Percentiles rank a stretch among this genome's conserved stretches.
These are phyloP conservation scores for Platanus orientalis DNA, from an alignment of 164 flowering plant species.

Conservation along the genomic window DNA sequence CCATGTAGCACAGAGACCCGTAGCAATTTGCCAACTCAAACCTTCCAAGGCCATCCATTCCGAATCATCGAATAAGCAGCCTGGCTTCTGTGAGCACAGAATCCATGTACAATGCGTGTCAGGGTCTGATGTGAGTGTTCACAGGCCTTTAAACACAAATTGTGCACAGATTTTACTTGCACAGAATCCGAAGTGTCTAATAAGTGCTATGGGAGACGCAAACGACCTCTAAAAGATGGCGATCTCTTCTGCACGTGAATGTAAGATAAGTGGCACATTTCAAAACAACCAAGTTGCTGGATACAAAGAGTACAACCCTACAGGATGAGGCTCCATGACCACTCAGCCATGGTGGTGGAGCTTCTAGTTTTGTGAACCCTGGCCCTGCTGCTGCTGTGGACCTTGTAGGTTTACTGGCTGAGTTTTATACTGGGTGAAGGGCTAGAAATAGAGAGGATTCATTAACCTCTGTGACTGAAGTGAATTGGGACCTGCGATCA, in stretches of 20 bases:
- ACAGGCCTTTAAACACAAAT: no score
- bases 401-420: conserved; percentile 72
- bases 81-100: no score
- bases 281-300: conserved; percentile 72
- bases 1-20: conserved; percentile 15
- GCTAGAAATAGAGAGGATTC: conserved; percentile 65
- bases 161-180: no score
- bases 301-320: conserved; percentile 67
- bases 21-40: conserved; percentile 18
- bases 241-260: conserved; percentile 15
- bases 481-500: conserved; percentile 39
- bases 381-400: no score
- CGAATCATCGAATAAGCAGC: no score
- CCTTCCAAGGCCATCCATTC: no score
- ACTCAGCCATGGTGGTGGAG: conserved; percentile 78
- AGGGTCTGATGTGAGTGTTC: no score
- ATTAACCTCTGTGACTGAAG: no score
- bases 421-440: conserved; percentile 74
- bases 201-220: conserved; percentile 19
- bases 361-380: conserved; percentile 77
- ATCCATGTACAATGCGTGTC: no score
- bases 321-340: conserved; percentile 14
- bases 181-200: conserved; percentile 1
- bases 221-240: no score
- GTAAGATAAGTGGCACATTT: conserved; percentile 35